These are phyloP conservation scores for Picocystis sp. DNA, from an alignment of 163 green algal genomes.

Conservation along the genomic window DNA sequence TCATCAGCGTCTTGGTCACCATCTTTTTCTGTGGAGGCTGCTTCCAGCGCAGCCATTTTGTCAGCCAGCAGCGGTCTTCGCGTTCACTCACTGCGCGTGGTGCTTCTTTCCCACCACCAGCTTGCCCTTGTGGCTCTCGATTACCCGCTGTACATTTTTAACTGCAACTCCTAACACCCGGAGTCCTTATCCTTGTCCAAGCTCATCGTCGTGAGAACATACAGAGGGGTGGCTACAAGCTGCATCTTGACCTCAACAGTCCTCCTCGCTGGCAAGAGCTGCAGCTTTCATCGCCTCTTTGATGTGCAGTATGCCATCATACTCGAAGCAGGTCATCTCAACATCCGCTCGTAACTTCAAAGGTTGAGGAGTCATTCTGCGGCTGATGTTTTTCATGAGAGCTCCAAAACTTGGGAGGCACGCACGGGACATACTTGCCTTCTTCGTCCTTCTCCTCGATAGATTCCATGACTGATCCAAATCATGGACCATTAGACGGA, in stretches of 20 bases:
- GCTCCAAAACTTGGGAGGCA: slow-evolving; percentile 57
- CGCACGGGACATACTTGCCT: slow-evolving; percentile 7
- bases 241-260: slow-evolving; percentile 86
- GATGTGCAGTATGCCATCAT: slow-evolving; percentile 95
- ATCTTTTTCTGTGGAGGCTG: slow-evolving; percentile 30
- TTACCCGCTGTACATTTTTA: slow-evolving; percentile 14
- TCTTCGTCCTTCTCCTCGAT: slow-evolving; percentile 26
- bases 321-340: slow-evolving; percentile 95
- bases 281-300: slow-evolving; percentile 25
- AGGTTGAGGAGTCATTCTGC: slow-evolving; percentile 92
- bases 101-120: slow-evolving; percentile 83
- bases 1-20: slow-evolving; percentile 2
- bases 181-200: slow-evolving; percentile 56
- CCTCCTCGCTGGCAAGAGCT: slow-evolving; percentile 37
- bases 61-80: slow-evolving; percentile 76
- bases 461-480: slow-evolving; percentile 42
- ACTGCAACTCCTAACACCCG: slow-evolving; percentile 1
- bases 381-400: slow-evolving; percentile 84
- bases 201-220: slow-evolving; percentile 91
- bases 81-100: slow-evolving; percentile 75
- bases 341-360: slow-evolving; percentile 96
- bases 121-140: slow-evolving; percentile 66
- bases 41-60: slow-evolving; percentile 68
- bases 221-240: slow-evolving; percentile 90
- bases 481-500: slow-evolving; percentile 69